These are phyloP conservation scores for Exidia glandulosa DNA, from an alignment of 768 basidiomycete genomes.

Conservation along the genomic window DNA sequence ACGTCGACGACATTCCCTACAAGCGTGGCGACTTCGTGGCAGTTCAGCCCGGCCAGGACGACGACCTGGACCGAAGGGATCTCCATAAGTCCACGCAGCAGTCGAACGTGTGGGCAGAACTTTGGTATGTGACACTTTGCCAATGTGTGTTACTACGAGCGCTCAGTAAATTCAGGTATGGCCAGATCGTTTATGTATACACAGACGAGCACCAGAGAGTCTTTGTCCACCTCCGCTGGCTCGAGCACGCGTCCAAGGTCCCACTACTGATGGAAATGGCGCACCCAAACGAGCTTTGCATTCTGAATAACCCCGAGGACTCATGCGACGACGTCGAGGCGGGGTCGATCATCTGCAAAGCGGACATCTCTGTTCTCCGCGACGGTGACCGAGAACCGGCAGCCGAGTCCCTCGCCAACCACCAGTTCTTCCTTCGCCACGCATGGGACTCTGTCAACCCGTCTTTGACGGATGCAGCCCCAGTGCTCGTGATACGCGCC, in stretches of 20 bases:
- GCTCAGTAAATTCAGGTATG: neutral
- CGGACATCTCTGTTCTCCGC: constrained; percentile 35
- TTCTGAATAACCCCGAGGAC: constrained; percentile 25
- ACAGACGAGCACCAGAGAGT: neutral
- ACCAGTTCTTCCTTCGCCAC: constrained; percentile 25
- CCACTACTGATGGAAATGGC: constrained; percentile 57
- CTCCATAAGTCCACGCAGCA: no score
- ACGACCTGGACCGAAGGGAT: no score
- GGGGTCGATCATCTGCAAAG: constrained; percentile 47
- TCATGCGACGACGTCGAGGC: constrained; percentile 44
- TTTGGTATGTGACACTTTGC: neutral
- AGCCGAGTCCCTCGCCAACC: neutral
- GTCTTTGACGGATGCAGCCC: constrained; percentile 36
- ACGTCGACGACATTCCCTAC: no score
- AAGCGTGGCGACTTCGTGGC: no score
- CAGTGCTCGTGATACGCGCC: constrained; percentile 18
- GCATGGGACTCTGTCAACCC: constrained; percentile 38
- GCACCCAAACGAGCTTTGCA: constrained; percentile 49
- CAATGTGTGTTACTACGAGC: no score
- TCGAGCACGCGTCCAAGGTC: constrained; percentile 45
- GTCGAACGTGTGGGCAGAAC: neutral
- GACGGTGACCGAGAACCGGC: constrained; percentile 33
- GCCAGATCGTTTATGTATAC: neutral
- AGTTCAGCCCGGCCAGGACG: no score
- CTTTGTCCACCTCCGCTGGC: constrained; percentile 57